Percentiles rank a stretch among this genome's conserved stretches.
phyloP scores from a whole-genome alignment of 768 basidiomycete species.

The Tulasnella sp. region DNA sequence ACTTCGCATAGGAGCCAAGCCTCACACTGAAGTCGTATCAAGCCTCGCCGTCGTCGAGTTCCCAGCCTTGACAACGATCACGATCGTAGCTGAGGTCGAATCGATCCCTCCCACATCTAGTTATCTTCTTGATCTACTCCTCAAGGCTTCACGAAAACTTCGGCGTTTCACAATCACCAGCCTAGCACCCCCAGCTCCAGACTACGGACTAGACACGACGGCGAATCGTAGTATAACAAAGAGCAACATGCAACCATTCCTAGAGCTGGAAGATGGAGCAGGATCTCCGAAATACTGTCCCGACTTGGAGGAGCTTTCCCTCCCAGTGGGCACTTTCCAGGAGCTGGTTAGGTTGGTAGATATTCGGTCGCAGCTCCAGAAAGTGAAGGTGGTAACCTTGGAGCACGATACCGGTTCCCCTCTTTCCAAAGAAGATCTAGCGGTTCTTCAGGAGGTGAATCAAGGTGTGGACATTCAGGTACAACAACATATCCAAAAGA shows the following conservation, averaged over 20 bases:
- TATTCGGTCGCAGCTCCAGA: background rate
- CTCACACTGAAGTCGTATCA: background rate
- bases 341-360: background rate
- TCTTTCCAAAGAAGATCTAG: background rate
- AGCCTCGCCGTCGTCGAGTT: background rate
- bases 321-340: background rate
- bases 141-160: background rate
- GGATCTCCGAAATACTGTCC: background rate
- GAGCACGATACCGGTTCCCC: background rate
- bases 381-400: background rate
- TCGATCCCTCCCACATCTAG: background rate
- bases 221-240: no score
- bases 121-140: background rate
- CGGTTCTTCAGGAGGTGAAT: background rate
- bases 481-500: background rate
- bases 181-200: background rate
- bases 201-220: background rate
- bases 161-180: background rate
- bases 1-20: background rate
- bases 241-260: background rate
- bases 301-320: background rate
- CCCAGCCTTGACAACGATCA: background rate
- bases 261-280: background rate
- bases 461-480: background rate
- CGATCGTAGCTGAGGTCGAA: background rate